A percentile compares a stretch with the other conserved stretches of the same genome.
phyloP scores from a whole-genome alignment of 1,284 basidiomycete genomes.

The Macrocybe sp. region DNA sequence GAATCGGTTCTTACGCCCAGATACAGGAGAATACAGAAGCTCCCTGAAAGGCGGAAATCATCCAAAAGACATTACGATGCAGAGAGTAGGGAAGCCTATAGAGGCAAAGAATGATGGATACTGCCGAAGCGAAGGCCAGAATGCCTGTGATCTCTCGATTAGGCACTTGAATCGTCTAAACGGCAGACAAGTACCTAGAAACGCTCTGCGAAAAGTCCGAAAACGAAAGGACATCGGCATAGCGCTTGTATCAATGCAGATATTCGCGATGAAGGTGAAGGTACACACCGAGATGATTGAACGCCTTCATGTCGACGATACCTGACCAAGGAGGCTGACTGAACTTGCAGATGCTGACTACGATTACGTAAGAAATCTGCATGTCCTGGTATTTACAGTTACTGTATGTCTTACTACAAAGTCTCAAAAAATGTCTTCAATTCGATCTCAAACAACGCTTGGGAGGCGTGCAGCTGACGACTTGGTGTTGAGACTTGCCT shows the following conservation, averaged over 20 bases:
- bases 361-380: too few species aligned
- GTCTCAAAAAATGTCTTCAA: too few species aligned
- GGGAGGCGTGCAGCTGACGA: too few species aligned
- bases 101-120: constrained; percentile 16
- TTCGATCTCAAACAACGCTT: too few species aligned
- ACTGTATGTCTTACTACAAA: too few species aligned
- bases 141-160: background rate
- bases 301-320: too few species aligned
- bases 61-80: constrained; percentile 16
- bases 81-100: constrained; percentile 13
- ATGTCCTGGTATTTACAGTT: too few species aligned
- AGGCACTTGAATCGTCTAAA: background rate
- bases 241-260: too few species aligned
- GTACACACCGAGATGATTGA: background rate
- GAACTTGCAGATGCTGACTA: too few species aligned
- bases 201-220: constrained; percentile 22
- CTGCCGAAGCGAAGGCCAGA: constrained; percentile 11
- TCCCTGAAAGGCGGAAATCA: constrained; percentile 18
- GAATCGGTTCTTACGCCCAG: constrained; percentile 25
- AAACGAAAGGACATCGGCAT: constrained; percentile 21
- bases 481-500: too few species aligned
- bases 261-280: background rate
- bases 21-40: constrained; percentile 19
- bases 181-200: constrained; percentile 17
- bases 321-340: too few species aligned